A percentile compares a stretch with the other conserved stretches of the same genome.
Evolutionary conservation across 208 protist species (phyloP).

Genomic region (Polymyxa betae): DNA sequence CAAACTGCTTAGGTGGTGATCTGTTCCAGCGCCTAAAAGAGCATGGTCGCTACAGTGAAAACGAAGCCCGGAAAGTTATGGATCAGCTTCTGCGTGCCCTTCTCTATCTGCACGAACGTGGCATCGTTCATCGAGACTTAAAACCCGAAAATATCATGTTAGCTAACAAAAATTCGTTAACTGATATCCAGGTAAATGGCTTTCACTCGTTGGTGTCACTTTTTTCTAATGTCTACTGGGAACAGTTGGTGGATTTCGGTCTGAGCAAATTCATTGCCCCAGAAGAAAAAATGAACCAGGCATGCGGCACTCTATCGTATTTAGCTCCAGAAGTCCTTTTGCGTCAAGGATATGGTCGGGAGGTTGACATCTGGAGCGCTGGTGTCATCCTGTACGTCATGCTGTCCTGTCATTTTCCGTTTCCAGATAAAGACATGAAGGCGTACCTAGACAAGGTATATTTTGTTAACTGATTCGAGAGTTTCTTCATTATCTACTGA

Average conservation of each 20-base stretch:
- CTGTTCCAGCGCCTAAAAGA: conserved; percentile 54
- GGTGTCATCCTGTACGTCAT: conserved; percentile 54
- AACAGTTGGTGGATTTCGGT: too few species aligned
- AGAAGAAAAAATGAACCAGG: neutral
- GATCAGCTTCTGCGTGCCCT: neutral
- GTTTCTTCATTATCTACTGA: too few species aligned
- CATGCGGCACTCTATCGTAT: conserved; percentile 52
- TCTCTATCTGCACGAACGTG: neutral
- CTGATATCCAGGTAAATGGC: too few species aligned
- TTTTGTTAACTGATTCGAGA: too few species aligned
- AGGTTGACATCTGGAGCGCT: conserved; percentile 43
- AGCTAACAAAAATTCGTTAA: too few species aligned
- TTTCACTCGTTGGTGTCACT: too few species aligned
- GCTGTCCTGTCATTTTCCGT: conserved; percentile 9
- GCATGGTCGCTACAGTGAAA: conserved; percentile 48
- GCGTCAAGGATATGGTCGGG: neutral
- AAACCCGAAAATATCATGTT: conserved; percentile 61
- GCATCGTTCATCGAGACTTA: conserved; percentile 46
- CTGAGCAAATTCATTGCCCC: neutral
- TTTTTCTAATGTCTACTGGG: too few species aligned
- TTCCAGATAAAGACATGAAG: neutral
- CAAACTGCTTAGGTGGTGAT: too few species aligned
- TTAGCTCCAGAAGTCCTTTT: conserved; percentile 51
- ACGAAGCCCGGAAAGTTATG: neutral
- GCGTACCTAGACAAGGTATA: neutral